Base-by-base conservation (phyloP, 1,284 basidiomycete species). In the Volvariella volvacea region DNA sequence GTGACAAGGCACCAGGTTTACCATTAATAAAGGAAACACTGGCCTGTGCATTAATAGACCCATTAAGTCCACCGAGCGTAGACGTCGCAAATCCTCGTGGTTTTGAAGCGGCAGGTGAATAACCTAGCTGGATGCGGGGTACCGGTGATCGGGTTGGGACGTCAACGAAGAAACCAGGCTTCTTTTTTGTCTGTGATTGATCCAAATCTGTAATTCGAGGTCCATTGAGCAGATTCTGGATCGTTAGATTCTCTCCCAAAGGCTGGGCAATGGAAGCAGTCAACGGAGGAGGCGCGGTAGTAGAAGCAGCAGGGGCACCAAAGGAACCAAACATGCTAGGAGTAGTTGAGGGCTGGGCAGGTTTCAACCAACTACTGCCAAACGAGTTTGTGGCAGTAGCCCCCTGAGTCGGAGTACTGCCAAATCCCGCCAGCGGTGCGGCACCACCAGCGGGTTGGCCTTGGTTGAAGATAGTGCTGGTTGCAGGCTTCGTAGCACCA, bases 241-340 rank as follows among this genome's bases (percentile, higher is more conserved):
- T 80, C 1, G 84, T 81, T 32, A 89, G 68, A 58, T 90, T 92
- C 47, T 81, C 76, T 34, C 88, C 88, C 59, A 98, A 93, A 0
- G 95, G 93, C 59, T 92, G 84, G 39, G 88, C 85, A 56, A 98
- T 89, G 8, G 91, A 92, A 0, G 91, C 88, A 10, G 81, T 88
- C 44, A 94, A 68, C 0, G 72, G 67, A 33, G 60, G 66, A 38
- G 65, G 62, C 44, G 62, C 60, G 15, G 60, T 57, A 0, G 61
- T 58, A 21, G 75, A 68, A 8, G 65, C 61, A 21, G 53, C 52
- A 21, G 61, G 54, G 25, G 50, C 48, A 17, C 54, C 60, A 16
- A 64, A 50, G 8, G 81, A 47, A 22, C 64, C 65, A 9, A 61
- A 63, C 6, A 28, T 6, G 25, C 25, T 28, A 15, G 78, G 74